Evolutionary conservation across 129 eudicot genomes (phyloP).

Genomic region (Pulicaria dysenterica): DNA sequence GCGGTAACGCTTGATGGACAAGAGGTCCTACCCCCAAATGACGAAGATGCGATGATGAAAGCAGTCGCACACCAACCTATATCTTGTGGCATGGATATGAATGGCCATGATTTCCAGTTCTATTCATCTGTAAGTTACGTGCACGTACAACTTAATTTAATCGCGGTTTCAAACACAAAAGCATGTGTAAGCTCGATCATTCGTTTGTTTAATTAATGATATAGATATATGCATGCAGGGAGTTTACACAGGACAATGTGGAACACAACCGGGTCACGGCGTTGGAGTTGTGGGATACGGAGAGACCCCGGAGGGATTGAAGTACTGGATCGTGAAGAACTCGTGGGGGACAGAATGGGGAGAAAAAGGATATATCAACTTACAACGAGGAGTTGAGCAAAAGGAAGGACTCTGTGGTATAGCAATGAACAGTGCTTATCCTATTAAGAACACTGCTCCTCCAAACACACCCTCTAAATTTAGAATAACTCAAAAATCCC

Average conservation of each 20-base stretch:
- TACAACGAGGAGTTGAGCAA: constrained; percentile 1
- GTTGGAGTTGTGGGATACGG: constrained; percentile 30
- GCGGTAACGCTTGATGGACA: too few relatives aligned
- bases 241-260: constrained; percentile 72
- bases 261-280: constrained; percentile 52
- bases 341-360: constrained; percentile 32
- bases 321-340: constrained; percentile 32
- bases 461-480: background rate
- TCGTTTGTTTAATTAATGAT: background rate
- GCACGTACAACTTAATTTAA: too few relatives aligned
- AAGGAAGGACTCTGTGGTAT: constrained; percentile 24
- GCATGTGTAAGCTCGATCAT: too few relatives aligned
- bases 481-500: too few relatives aligned
- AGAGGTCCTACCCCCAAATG: too few relatives aligned
- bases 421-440: background rate
- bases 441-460: background rate
- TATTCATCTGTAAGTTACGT: too few relatives aligned
- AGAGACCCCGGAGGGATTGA: constrained; percentile 7
- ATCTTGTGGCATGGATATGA: too few relatives aligned
- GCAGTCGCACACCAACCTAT: too few relatives aligned
- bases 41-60: too few relatives aligned
- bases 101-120: too few relatives aligned
- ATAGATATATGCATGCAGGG: constrained; percentile 24
- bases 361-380: constrained; percentile 19
- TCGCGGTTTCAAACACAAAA: too few relatives aligned